Percentiles rank a stretch among this genome's conserved stretches.
These are phyloP conservation scores for Pochonia chlamydosporia DNA, from an alignment of 2,329 filamentous ascomycete species.

Conservation along the genomic window DNA sequence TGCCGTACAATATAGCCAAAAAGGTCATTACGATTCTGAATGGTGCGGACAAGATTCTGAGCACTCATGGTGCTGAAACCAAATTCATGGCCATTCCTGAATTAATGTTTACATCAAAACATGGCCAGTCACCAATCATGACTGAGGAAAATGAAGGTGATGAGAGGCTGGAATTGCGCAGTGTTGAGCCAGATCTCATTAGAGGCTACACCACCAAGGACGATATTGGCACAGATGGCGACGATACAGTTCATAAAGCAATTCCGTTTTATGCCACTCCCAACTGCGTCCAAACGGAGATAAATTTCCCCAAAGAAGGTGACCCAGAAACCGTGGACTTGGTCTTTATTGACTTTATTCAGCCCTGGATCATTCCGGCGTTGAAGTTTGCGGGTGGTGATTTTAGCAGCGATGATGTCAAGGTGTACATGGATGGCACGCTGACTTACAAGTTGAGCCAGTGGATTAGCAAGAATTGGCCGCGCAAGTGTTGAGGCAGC, in stretches of 20 bases:
- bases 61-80: conserved; percentile 29
- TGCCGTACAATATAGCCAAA: conserved; percentile 71
- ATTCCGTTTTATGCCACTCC: conserved; percentile 74
- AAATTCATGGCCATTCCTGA: conserved; percentile 47
- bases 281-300: conserved; percentile 71
- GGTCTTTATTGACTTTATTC: conserved; percentile 86
- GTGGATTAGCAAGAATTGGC: conserved; percentile 58
- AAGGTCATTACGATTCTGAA: conserved; percentile 60
- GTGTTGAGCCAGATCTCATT: conserved; percentile 31
- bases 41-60: conserved; percentile 43
- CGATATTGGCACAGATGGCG: conserved; percentile 75
- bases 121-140: conserved; percentile 5
- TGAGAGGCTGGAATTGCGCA: conserved; percentile 25
- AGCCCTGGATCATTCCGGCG: conserved; percentile 73
- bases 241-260: conserved; percentile 77
- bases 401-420: conserved; percentile 42
- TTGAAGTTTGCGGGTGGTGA: conserved; percentile 55
- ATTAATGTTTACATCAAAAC: conserved; percentile 20
- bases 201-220: conserved; percentile 85
- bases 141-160: conserved; percentile 5
- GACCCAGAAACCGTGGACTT: conserved; percentile 74
- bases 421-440: conserved; percentile 46
- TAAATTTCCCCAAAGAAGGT: conserved; percentile 51
- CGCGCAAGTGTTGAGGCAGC: conserved; percentile 33
- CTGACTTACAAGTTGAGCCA: conserved; percentile 49